Percentiles rank a stretch among this genome's conserved stretches.
These are phyloP conservation scores for Parathielavia hyrcaniae DNA, from an alignment of 495 filamentous ascomycete species.

Conservation along the genomic window DNA sequence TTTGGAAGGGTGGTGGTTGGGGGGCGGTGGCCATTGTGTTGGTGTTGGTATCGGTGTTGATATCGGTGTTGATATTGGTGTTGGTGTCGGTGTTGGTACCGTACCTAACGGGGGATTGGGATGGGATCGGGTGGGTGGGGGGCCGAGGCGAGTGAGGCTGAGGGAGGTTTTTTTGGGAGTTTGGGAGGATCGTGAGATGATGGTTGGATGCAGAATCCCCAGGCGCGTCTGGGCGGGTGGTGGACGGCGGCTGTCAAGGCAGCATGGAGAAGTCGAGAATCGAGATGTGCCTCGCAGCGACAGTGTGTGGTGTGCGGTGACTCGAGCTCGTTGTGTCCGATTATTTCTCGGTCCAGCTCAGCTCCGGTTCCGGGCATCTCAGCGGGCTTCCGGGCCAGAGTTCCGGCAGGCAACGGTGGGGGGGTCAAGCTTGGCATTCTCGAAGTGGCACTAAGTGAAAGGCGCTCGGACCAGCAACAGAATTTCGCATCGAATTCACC, in stretches of 20 bases:
- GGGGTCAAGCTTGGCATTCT: not conserved
- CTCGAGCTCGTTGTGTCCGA: not conserved
- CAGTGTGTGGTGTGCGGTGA: not conserved
- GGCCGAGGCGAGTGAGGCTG: too few relatives aligned
- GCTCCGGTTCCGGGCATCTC: too few relatives aligned
- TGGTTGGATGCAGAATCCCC: too few relatives aligned
- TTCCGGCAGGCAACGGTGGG: conserved; percentile 13
- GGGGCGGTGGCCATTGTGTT: conserved; percentile 11
- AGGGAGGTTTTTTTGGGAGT: too few relatives aligned
- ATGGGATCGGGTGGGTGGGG: not conserved
- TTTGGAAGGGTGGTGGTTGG: conserved; percentile 44
- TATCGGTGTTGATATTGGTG: not conserved
- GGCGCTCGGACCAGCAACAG: not conserved
- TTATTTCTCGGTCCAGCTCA: conserved; percentile 9
- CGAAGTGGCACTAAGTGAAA: not conserved
- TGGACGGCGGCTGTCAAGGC: too few relatives aligned
- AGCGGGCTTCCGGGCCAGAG: too few relatives aligned
- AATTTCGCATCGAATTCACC: not conserved
- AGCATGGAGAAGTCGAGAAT: too few relatives aligned
- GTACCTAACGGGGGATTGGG: too few relatives aligned
- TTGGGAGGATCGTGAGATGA: too few relatives aligned
- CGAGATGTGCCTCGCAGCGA: too few relatives aligned
- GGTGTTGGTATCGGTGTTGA: not conserved
- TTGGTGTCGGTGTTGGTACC: conserved; percentile 5
- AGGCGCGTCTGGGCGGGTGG: too few relatives aligned